phyloP scores from a whole-genome alignment of 768 basidiomycete genomes.

The Leccinum subgranulosum region DNA sequence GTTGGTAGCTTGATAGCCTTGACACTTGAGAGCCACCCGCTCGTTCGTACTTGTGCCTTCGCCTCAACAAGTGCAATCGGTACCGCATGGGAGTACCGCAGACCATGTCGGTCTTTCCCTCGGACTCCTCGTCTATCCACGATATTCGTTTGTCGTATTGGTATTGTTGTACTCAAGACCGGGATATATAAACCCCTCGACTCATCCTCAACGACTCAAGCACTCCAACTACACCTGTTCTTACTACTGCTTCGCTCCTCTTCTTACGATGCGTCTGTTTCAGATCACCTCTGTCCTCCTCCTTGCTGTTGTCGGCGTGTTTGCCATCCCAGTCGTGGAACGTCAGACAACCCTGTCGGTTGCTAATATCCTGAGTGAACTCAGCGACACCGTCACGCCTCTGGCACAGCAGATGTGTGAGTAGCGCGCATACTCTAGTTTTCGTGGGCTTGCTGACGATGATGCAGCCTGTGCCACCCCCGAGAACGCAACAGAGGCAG shows the following conservation, averaged over 20 bases:
- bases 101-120: neutral
- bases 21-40: neutral
- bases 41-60: neutral
- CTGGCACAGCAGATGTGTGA: conserved; percentile 10
- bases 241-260: neutral
- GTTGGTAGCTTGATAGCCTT: neutral
- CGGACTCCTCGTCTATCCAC: conserved; percentile 1
- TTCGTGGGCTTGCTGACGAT: neutral
- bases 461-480: conserved; percentile 8
- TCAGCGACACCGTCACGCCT: conserved; percentile 4
- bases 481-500: conserved; percentile 9
- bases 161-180: neutral
- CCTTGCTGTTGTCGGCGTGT: conserved; percentile 3
- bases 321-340: conserved; percentile 9
- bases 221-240: conserved; percentile 7
- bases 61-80: neutral
- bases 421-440: neutral
- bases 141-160: neutral
- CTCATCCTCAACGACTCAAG: conserved; percentile 1
- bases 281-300: conserved; percentile 3
- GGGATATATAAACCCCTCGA: conserved; percentile 10
- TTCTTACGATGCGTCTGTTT: conserved; percentile 9
- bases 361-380: conserved; percentile 1
- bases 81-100: neutral
- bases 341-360: conserved; percentile 2